Base-by-base conservation (phyloP, 2,329 filamentous ascomycete genomes). In the Aspergillus candidus region DNA sequence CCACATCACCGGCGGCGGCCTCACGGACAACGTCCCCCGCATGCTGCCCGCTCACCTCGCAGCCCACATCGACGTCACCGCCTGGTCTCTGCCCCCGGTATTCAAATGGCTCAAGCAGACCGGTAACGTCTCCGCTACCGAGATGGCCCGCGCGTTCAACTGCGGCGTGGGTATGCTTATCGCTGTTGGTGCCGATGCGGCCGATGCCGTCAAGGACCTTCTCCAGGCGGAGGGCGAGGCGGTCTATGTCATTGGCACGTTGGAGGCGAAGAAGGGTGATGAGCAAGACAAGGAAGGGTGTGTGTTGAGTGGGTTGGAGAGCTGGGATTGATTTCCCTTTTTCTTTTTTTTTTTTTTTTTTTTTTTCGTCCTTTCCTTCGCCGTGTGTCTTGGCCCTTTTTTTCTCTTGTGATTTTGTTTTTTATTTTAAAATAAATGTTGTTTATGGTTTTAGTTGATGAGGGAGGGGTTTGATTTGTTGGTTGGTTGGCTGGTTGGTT, bases 71-170 rank as follows among this genome's bases (percentile, higher is more conserved):
- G 85, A 95, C 58, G 85, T 86, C 37, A 72, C 74, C 34, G 70
- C 78, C 1, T 98, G 90, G 88, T 66, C 80, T 18, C 75, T 89
- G 35, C 88, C 86, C 0, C 71, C 78, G 1, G 86, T 96, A 4
- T 93, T 97, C 72, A 76, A 76, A 59, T 98, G 93, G 93, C 76
- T 98, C 57, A 88, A 89, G 71, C 68, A 73, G 52, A 73, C 72
- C 10, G 79, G 79, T 36, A 84, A 85, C 48, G 82, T 97, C 29
- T 78, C 76, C 41, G 75, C 83, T 2, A 62, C 72, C 8, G 93
- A 98, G 72, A 94, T 97, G 79, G 88, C 84, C 40, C 78, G 89
- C 46, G 93, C 89, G 2, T 97, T 95, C 78, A 98, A 98, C 72
- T 89, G 85, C 6, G 93, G 93, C 40, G 72, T 98, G 35, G 93